Percentiles rank a stretch among this genome's conserved stretches.
phyloP scores from a whole-genome alignment of 352 stramenopile genomes.

The Pythium brachiatum region DNA sequence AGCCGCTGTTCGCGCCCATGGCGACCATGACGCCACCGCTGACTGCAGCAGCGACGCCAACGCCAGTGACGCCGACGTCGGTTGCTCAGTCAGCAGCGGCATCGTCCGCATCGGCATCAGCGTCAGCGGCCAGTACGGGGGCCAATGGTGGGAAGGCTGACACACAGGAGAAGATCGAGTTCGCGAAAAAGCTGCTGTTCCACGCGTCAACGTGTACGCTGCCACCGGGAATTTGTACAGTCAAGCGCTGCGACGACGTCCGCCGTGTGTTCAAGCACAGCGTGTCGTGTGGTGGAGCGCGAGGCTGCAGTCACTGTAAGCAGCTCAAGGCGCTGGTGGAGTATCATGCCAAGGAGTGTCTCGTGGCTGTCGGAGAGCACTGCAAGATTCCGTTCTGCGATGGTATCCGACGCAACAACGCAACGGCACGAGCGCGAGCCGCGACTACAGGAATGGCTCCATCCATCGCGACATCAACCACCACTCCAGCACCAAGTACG shows the following conservation, averaged over 20 bases:
- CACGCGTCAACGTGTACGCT: constrained; percentile 70
- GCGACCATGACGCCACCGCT: background rate
- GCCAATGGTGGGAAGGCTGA: constrained; percentile 26
- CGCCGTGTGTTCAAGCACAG: constrained; percentile 86
- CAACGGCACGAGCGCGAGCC: constrained; percentile 26
- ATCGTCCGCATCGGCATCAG: background rate
- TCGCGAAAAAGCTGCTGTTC: constrained; percentile 77
- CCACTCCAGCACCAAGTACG: constrained; percentile 11
- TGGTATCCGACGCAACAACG: constrained; percentile 55
- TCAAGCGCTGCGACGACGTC: constrained; percentile 88
- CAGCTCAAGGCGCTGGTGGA: constrained; percentile 84
- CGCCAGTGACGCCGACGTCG: constrained; percentile 2
- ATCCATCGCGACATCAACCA: constrained; percentile 1
- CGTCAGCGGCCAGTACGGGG: background rate
- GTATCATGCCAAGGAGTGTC: constrained; percentile 80
- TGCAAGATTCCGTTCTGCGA: constrained; percentile 87
- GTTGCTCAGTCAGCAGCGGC: constrained; percentile 18
- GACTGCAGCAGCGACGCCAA: background rate
- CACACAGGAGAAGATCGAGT: constrained; percentile 80
- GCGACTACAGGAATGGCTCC: constrained; percentile 23
- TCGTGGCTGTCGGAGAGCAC: constrained; percentile 52
- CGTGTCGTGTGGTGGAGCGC: constrained; percentile 60
- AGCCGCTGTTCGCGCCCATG: constrained; percentile 5
- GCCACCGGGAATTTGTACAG: constrained; percentile 57
- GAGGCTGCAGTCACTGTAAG: constrained; percentile 74